Conservation (phyloP, 805 yeast species). For the Saccharomycopsis babjevae region DNA sequence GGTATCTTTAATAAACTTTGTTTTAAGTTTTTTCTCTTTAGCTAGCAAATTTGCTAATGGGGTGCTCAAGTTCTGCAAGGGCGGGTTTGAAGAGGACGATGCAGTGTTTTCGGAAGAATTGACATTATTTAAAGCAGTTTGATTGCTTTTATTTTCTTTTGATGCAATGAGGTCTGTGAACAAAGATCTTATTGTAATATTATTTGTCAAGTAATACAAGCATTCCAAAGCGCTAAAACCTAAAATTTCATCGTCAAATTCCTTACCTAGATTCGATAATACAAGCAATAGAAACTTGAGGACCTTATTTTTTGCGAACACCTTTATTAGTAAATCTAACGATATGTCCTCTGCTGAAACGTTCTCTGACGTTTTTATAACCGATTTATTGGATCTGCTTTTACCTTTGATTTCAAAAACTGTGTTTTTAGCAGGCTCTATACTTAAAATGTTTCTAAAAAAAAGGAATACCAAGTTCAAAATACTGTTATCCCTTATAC, state of each 20-base stretch:
- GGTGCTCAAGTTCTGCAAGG: constrained; percentile 25
- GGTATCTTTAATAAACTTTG: constrained; percentile 36
- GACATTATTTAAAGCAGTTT: background rate
- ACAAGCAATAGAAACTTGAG: constrained; percentile 64
- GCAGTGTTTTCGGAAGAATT: background rate
- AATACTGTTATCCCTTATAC: constrained; percentile 60
- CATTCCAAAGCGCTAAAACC: constrained; percentile 62
- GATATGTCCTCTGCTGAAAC: constrained; percentile 60
- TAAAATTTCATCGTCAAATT: constrained; percentile 51
- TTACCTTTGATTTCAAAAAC: constrained; percentile 17
- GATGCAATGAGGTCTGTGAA: background rate
- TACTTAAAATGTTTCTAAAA: constrained; percentile 66
- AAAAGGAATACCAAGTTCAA: constrained; percentile 63
- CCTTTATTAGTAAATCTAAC: constrained; percentile 42
- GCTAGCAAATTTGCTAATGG: constrained; percentile 43
- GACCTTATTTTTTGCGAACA: constrained; percentile 62
- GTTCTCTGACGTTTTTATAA: constrained; percentile 42
- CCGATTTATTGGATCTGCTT: constrained; percentile 25
- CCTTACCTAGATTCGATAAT: constrained; percentile 51
- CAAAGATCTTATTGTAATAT: constrained; percentile 34
- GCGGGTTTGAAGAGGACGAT: background rate
- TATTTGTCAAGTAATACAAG: constrained; percentile 50
- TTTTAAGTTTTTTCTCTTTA: constrained; percentile 48
- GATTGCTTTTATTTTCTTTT: background rate
- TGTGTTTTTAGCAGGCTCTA: constrained; percentile 53